A percentile compares a stretch with the other conserved stretches of the same genome.
Conservation (phyloP, 2,329 filamentous ascomycete species). For the Akanthomyces dipterigenus region DNA sequence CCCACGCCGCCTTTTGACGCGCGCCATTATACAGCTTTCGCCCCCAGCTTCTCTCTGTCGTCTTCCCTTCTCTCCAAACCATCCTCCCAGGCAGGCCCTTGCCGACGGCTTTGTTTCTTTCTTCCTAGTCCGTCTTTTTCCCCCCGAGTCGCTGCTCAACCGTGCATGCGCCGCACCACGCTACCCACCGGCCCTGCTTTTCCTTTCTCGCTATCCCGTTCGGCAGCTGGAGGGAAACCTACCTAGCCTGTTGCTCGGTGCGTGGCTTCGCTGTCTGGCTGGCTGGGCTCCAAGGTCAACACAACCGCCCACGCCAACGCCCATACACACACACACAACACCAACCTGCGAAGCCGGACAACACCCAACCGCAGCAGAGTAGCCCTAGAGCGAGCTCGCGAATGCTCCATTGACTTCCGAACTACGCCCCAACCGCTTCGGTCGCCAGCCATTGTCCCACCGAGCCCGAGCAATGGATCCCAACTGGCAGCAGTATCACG, state of each 20-base stretch:
- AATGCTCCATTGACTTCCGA: conserved; percentile 6
- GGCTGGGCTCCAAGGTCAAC: conserved; percentile 11
- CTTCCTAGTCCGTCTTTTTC: neutral
- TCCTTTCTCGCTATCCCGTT: neutral
- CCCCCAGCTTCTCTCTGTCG: conserved; percentile 6
- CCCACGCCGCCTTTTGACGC: conserved; percentile 12
- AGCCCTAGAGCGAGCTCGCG: neutral
- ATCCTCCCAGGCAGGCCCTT: conserved; percentile 7
- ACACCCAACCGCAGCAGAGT: neutral
- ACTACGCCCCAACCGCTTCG: neutral
- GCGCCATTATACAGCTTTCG: conserved; percentile 12
- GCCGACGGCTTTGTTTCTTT: conserved; percentile 4
- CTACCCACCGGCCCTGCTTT: neutral
- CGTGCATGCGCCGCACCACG: neutral
- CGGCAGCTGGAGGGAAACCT: neutral
- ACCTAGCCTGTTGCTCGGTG: conserved; percentile 3
- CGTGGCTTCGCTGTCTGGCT: conserved; percentile 7
- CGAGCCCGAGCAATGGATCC: conserved; percentile 38
- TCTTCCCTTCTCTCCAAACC: neutral
- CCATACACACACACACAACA: conserved; percentile 17
- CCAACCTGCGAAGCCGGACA: neutral
- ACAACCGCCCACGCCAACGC: conserved; percentile 18
- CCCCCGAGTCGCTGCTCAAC: neutral
- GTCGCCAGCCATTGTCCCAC: conserved; percentile 7
- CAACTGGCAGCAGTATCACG: conserved; percentile 50